Evolutionary conservation across 768 basidiomycete species (phyloP), one percentile per base, ranked within the genome.

Genomic region (Suillus subalutaceus): DNA sequence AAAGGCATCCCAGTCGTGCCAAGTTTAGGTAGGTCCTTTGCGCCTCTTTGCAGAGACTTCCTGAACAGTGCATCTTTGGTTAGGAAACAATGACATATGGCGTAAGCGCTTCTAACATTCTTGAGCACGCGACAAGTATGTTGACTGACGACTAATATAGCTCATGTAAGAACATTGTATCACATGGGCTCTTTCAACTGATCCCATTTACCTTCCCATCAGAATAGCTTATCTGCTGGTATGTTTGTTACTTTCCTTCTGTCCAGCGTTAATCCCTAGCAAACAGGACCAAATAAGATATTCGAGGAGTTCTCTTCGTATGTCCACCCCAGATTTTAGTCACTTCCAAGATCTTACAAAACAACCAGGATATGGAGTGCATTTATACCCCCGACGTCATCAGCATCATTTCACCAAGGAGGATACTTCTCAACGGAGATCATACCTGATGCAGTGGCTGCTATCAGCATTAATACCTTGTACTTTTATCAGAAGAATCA

Each of bases 1-100:
- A 84, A 81, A 66, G 90, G 89, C 18, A 88, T 96, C 52, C 88
- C 91, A 30, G 88, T 95, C 23, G 85, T 96, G 37, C 93, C 94
- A 2, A 91, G 87, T 77, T 79, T 97, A 63, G 91, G 91, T 88
- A 70, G 68, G 83, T 67, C 71, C 7, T 5, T 66, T 32, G 26
- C 41, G 32, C 62, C 20, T 43, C 40, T 32, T 61, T 56, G 44
- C 60, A 15, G 13, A 41, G 13, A 58, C 32, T 66, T 56, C 40
- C n/a, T 26, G 23, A 57, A 62, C 59, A 12, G 5, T 52, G 55
- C 4, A 38, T 53, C 30, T 13, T 62, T 63, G 66, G 30, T 60
- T 64, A 91, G 94, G 93, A 26, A 96, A 96, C 77, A 95, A 96
- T 78, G 94, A 96, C 79, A 85, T 96, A 60, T 95, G 91, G 87